Evolutionary conservation across 2,329 filamentous ascomycete genomes (phyloP), one percentile per base, ranked within the genome.

Genomic region (Cercospora canescens): DNA sequence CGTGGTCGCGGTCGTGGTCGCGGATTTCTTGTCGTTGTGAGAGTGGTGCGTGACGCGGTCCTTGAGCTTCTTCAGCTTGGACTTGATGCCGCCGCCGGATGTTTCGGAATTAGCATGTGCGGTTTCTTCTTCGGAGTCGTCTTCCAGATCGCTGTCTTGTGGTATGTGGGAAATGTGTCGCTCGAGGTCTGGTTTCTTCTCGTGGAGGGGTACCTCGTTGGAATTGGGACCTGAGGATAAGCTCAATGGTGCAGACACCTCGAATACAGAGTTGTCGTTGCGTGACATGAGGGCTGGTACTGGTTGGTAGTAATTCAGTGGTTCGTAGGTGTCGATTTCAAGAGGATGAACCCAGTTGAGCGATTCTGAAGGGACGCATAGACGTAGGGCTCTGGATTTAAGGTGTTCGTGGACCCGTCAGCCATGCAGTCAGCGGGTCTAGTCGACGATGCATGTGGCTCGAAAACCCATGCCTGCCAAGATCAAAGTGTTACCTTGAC

Each of bases 151-250:
- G 60, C 60, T 62, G 34, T 66, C 60, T 45, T 62, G 39, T 9
- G 64, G 64, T 24, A 66, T 66, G 30, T 66, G 64, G 32, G 64
- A 66, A 24, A 66, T 66, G 64, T 66, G 64, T 48, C 64, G 64
- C 45, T 66, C 64, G 7, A 66, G 55, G 30, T 55, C 55, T 0
- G 60, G 64, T 28, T 66, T 66, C 41, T 26, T 62, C 8, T 60
- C 55, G 26, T 48, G 54, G n/a, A 60, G 24, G 7, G 64, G 34
- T 28, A 55, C 21, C 26, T 60, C 54, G 7, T 59, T 28, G 18
- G 50, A 45, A 4, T 54, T n/a, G 21, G 54, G 30, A 12, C 28
- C 57, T 5, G 54, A 58, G 18, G 35, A 41, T 14, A 63, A 30
- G n/a, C 64, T 34, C 34, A 66, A 34, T 4, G 56, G 60, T 26